phyloP scores from a whole-genome alignment of 2,329 filamentous ascomycete genomes.

The Pseudogymnoascus sp. region DNA sequence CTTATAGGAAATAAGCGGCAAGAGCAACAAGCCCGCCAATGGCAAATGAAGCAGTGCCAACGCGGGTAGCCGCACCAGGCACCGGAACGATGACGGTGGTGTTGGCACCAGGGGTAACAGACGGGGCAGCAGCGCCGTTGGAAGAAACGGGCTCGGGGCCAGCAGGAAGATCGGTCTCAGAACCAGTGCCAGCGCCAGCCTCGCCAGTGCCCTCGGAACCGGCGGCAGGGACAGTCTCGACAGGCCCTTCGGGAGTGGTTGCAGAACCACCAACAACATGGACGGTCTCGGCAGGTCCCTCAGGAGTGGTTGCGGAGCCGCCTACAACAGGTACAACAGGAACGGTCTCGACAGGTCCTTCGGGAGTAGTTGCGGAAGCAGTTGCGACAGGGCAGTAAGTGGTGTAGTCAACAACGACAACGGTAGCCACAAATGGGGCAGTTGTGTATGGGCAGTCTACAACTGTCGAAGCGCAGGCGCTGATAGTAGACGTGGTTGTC shows the following conservation, averaged over 20 bases:
- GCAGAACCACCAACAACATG: not conserved
- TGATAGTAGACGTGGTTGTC: constrained; percentile 25
- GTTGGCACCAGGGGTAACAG: not conserved
- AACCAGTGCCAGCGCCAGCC: not conserved
- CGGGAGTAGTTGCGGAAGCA: not conserved
- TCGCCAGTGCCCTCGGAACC: not conserved
- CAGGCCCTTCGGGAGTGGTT: not conserved
- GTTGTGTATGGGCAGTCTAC: constrained; percentile 25
- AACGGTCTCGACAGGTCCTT: constrained; percentile 4
- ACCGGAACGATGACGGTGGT: not conserved
- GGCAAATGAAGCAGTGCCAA: not conserved
- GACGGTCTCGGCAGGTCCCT: not conserved
- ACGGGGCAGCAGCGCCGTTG: not conserved
- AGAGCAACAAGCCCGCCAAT: not conserved
- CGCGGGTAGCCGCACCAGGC: not conserved
- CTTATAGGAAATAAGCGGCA: not conserved
- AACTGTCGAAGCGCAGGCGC: not conserved
- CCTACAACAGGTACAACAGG: constrained; percentile 11
- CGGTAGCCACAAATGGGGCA: constrained; percentile 17
- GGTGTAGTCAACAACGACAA: not conserved
- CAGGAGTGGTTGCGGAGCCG: constrained; percentile 11
- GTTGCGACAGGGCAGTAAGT: not conserved
- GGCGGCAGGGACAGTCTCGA: not conserved
- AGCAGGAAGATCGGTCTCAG: not conserved
- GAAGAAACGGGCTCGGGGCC: not conserved